Evolutionary conservation across 163 green algal species (phyloP), one percentile per base, ranked within the genome.

Genomic region (Volvox carteri): DNA sequence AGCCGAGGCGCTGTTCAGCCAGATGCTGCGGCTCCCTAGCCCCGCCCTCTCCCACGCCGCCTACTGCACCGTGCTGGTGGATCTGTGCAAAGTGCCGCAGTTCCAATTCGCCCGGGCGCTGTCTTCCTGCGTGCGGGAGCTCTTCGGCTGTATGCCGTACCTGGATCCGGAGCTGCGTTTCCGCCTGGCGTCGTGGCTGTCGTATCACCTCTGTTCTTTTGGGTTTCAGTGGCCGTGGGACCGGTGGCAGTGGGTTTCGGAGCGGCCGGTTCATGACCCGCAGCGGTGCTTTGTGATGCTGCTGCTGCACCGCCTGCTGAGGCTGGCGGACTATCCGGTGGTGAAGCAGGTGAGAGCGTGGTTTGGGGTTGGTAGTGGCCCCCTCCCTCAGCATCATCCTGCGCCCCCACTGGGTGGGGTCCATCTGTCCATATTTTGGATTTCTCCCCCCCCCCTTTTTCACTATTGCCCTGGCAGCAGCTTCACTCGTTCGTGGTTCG

Each of bases 181-280:
- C 16, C 93, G 96, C 44, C 80, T 98, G 67, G 93, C 95, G 21
- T 93, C 96, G 16, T 99, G 97, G 96, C 93, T 99, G 74, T 94
- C 96, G 25, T 97, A 98, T 93, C 97, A 99, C 93, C 91, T 99
- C 33, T 98, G 95, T 80, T 98, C 98, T 90, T 98, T 98, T 74
- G 91, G 97, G 23, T 98, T 96, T 86, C 91, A 96, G 83, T 99
- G 98, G 98, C 96, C 97, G 35, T 99, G 98, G 98, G 86, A 94
- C 50, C 94, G 94, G 37, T 93, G 91, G 91, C 72, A 87, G 65
- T 79, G 93, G 83, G 96, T 98, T 23, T 85, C 97, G 62, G 86
- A 95, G 42, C 94, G 95, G 74, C 94, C 96, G 3, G 28, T 92
- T 2, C 93, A 95, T 52, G 88, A 97, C 72, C 91, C 95, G 6